Conservation (phyloP, 257 asterid species). For the Solanum stenotomum region DNA sequence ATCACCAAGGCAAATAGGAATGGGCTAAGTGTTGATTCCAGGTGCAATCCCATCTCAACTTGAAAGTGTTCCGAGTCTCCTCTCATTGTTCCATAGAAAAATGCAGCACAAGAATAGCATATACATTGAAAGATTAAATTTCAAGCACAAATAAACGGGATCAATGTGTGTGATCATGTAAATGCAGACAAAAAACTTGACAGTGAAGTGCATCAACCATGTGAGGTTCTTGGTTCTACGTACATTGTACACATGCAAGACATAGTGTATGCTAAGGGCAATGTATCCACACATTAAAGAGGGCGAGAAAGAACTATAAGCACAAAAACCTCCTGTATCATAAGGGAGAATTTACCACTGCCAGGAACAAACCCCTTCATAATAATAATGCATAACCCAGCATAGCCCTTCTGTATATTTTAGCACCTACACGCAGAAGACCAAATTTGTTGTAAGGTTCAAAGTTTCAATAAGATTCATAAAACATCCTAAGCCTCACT, state of each 20-base stretch:
- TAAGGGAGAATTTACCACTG: conserved; percentile 30
- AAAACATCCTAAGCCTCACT: background rate
- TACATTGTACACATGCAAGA: background rate
- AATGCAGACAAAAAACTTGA: background rate
- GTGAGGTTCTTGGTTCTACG: background rate
- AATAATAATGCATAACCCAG: conserved; percentile 61
- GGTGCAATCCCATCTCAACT: background rate
- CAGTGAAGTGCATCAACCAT: background rate
- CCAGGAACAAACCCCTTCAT: conserved; percentile 58
- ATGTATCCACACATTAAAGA: background rate
- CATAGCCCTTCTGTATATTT: conserved; percentile 52
- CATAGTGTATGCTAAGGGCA: background rate
- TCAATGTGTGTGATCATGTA: background rate
- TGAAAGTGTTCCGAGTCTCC: background rate
- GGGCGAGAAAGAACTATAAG: background rate
- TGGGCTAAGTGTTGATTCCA: background rate
- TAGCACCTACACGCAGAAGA: conserved; percentile 22
- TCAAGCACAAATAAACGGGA: background rate
- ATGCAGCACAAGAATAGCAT: background rate
- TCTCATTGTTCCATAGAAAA: background rate
- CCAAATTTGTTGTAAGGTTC: background rate
- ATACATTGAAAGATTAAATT: background rate
- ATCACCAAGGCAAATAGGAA: background rate
- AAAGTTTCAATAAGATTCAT: background rate
- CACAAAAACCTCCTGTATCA: background rate